Evolutionary conservation across 83 land plant genomes (phyloP).

Genomic region (Thuja plicata): DNA sequence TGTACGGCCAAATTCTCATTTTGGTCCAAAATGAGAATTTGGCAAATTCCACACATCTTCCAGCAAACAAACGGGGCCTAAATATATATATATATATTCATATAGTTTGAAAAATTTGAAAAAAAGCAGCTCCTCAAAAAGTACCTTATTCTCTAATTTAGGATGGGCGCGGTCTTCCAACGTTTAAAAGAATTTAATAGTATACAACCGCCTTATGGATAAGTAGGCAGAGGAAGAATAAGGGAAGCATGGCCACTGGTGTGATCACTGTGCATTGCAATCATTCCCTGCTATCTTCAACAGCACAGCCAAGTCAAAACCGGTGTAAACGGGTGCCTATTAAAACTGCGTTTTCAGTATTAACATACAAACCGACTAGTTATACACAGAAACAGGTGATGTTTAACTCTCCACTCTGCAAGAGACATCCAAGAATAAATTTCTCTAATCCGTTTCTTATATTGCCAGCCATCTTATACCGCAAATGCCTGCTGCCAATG

Average conservation of each 20-base stretch:
- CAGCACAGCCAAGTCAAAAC: neutral
- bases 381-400: neutral
- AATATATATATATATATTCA: too few species aligned
- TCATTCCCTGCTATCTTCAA: neutral
- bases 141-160: too few species aligned
- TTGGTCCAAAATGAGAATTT: too few species aligned
- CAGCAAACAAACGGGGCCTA: too few species aligned
- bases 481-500: neutral
- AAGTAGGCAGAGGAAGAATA: neutral
- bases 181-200: too few species aligned
- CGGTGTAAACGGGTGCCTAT: neutral
- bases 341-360: neutral
- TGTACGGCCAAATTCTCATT: too few species aligned
- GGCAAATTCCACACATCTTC: too few species aligned
- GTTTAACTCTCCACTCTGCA: neutral
- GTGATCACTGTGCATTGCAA: neutral
- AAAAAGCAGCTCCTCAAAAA: neutral
- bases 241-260: conserved; percentile 1
- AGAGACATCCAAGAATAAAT: neutral
- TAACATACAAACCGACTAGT: neutral
- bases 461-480: neutral
- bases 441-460: neutral
- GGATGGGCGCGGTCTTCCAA: too few species aligned
- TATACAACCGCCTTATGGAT: neutral
- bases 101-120: too few species aligned